Percentiles rank a stretch among this genome's conserved stretches.
These are phyloP conservation scores for Suillus tomentosus DNA, from an alignment of 768 basidiomycete species.

Conservation along the genomic window DNA sequence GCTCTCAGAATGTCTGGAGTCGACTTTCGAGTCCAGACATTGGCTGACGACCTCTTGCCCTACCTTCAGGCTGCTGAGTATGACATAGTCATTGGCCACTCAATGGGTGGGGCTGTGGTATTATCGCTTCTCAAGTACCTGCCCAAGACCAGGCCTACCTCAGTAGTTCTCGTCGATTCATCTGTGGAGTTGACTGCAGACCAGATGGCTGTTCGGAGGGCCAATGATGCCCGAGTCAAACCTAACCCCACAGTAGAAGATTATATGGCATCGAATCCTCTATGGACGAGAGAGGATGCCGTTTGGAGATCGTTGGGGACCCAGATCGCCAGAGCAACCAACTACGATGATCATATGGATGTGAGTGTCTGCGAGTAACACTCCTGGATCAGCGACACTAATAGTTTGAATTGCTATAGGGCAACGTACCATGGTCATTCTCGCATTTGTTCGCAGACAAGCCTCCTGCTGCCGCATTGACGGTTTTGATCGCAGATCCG, in stretches of 20 bases:
- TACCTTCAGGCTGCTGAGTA: constrained; percentile 7
- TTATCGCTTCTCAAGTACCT: constrained; percentile 20
- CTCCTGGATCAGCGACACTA: neutral
- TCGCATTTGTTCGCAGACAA: constrained; percentile 13
- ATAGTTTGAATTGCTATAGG: constrained; percentile 8
- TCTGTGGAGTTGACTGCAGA: constrained; percentile 10
- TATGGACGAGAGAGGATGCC: constrained; percentile 6
- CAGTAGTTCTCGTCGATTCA: constrained; percentile 23
- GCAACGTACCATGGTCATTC: constrained; percentile 22
- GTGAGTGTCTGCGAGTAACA: constrained; percentile 4
- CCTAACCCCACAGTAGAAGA: neutral
- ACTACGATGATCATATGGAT: constrained; percentile 10
- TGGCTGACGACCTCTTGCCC: constrained; percentile 9
- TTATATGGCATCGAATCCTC: constrained; percentile 13
- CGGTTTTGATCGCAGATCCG: constrained; percentile 16
- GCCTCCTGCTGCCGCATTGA: constrained; percentile 12
- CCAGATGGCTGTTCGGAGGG: constrained; percentile 6
- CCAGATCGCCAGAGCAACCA: constrained; percentile 6
- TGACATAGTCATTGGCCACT: constrained; percentile 23
- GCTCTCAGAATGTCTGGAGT: constrained; percentile 12
- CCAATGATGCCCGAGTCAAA: neutral
- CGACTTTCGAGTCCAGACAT: constrained; percentile 2
- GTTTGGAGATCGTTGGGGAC: constrained; percentile 15
- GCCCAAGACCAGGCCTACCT: constrained; percentile 9
- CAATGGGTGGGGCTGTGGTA: constrained; percentile 22